These are phyloP conservation scores for Casuarina cunninghamiana DNA, from an alignment of 306 rosid genomes.

Conservation along the genomic window DNA sequence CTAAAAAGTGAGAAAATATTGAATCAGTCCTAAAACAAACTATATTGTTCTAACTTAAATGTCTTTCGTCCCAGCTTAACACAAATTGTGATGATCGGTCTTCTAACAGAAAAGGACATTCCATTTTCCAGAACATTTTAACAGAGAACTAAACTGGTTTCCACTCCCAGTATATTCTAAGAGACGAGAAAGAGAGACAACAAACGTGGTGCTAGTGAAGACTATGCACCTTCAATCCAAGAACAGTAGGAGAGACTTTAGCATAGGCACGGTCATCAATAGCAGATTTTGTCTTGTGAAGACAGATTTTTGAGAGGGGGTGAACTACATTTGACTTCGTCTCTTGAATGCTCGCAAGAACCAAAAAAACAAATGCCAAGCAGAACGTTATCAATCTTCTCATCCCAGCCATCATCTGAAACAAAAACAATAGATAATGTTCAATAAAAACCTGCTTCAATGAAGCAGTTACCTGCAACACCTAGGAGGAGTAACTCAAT, in stretches of 20 bases:
- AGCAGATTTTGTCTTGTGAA: conserved; percentile 53
- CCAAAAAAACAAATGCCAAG: conserved; percentile 34
- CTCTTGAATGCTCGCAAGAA: conserved; percentile 39
- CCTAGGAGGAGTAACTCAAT: too few relatives aligned
- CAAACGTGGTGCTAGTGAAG: too few relatives aligned
- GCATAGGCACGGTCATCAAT: conserved; percentile 54
- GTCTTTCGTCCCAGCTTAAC: neutral
- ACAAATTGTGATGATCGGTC: too few relatives aligned
- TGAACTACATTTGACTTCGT: conserved; percentile 62
- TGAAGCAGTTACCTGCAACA: too few relatives aligned
- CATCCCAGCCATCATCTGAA: conserved; percentile 15
- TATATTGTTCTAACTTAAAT: neutral
- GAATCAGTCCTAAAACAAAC: conserved; percentile 26
- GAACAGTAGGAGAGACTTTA: conserved; percentile 53
- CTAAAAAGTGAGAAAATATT: conserved; percentile 36
- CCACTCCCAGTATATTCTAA: too few relatives aligned
- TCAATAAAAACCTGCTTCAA: too few relatives aligned
- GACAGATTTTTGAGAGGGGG: conserved; percentile 59
- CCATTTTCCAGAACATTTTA: neutral
- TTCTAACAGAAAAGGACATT: neutral
- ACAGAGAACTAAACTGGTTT: too few relatives aligned
- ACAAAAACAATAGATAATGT: too few relatives aligned
- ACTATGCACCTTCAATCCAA: conserved; percentile 54
- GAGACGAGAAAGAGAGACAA: conserved; percentile 9
- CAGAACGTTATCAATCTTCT: conserved; percentile 31